Evolutionary conservation across 1,284 basidiomycete genomes (phyloP).

Genomic region (Apiotrichum brassicae): DNA sequence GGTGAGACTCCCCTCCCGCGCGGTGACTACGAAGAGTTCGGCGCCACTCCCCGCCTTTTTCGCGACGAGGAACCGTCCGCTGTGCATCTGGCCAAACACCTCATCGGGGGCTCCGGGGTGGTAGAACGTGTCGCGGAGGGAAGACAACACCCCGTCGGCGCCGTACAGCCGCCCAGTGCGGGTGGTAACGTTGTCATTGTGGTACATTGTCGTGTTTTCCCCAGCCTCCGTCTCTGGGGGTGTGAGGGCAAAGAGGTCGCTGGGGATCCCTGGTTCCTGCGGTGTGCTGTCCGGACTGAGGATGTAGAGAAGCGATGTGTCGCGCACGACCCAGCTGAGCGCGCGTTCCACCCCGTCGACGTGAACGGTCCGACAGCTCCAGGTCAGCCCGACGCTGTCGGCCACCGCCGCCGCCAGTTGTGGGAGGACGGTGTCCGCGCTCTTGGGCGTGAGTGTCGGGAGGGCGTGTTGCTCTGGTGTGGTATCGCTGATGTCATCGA

Average conservation of each 20-base stretch:
- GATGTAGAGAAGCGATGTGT: slow-evolving; percentile 23
- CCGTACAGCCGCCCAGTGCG: slow-evolving; percentile 4
- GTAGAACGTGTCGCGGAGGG: slow-evolving; percentile 1
- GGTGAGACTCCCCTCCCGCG: slow-evolving; percentile 32
- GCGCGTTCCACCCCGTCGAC: slow-evolving; percentile 8
- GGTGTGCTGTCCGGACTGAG: slow-evolving; percentile 4
- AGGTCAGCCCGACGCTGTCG: slow-evolving; percentile 7
- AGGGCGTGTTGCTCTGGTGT: no score
- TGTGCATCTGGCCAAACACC: slow-evolving; percentile 23
- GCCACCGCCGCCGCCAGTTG: slow-evolving; percentile 28
- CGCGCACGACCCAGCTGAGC: slow-evolving; percentile 31
- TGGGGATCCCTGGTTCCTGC: no score
- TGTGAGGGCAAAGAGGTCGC: no score
- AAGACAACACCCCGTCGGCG: background rate
- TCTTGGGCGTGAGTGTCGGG: slow-evolving; percentile 8
- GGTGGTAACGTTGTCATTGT: slow-evolving; percentile 1
- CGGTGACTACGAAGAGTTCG: slow-evolving; percentile 29
- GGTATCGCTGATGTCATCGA: no score
- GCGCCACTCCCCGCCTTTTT: slow-evolving; percentile 12
- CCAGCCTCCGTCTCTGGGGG: no score
- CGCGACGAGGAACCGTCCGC: slow-evolving; percentile 23
- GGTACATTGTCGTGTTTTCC: slow-evolving; percentile 12
- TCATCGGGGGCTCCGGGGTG: slow-evolving; percentile 10
- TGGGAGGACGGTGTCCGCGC: background rate
- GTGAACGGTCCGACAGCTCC: slow-evolving; percentile 16